A percentile compares a stretch with the other conserved stretches of the same genome.
Evolutionary conservation across 768 basidiomycete species (phyloP).

Genomic region (Rhizopogon vinicolor): DNA sequence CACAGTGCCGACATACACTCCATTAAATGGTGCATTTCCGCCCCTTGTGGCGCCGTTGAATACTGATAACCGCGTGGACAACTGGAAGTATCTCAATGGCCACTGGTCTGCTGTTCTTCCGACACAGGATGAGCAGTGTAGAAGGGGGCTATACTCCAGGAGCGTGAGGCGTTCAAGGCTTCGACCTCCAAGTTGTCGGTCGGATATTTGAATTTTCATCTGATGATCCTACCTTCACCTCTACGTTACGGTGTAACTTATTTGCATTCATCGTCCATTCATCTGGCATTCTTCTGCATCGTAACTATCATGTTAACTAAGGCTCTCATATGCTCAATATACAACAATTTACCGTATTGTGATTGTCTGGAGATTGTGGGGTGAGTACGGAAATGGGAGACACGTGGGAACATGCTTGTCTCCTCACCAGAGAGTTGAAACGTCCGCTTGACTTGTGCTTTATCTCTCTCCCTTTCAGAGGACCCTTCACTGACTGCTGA

Average conservation of each 20-base stretch:
- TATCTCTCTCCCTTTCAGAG: not conserved
- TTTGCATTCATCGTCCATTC: not conserved
- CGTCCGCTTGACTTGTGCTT: not conserved
- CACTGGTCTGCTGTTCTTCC: constrained; percentile 52
- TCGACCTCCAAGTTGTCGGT: not conserved
- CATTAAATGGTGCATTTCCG: constrained; percentile 44
- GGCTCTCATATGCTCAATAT: not conserved
- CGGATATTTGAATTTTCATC: not conserved
- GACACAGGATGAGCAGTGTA: constrained; percentile 40
- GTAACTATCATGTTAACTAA: constrained; percentile 1
- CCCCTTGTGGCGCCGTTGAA: constrained; percentile 28
- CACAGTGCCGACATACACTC: constrained; percentile 43
- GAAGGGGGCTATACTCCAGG: constrained; percentile 39
- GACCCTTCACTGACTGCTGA: not conserved
- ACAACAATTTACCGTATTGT: no score
- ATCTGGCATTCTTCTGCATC: not conserved
- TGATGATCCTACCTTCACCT: not conserved
- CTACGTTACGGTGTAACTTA: no score
- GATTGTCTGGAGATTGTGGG: not conserved
- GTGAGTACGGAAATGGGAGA: not conserved
- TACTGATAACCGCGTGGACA: constrained; percentile 24
- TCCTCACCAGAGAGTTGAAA: not conserved
- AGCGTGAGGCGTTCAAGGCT: constrained; percentile 2
- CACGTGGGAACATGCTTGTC: not conserved
- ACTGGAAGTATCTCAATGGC: constrained; percentile 48